phyloP scores from a whole-genome alignment of 805 yeast genomes.

The Candida gorgasii region DNA sequence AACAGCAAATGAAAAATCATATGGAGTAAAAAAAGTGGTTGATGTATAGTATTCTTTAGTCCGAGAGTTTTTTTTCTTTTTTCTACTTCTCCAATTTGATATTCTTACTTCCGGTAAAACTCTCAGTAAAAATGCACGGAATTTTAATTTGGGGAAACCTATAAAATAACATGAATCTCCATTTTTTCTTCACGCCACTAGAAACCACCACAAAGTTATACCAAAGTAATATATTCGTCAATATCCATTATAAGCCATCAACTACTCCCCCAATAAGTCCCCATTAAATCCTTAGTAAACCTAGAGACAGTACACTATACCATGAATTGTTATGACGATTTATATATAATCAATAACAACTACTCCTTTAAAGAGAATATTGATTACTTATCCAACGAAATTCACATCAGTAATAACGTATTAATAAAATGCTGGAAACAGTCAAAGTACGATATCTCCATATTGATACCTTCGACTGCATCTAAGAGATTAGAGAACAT shows the following conservation, averaged over 20 bases:
- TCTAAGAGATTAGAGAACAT: slow-evolving; percentile 32
- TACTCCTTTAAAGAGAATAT: slow-evolving; percentile 20
- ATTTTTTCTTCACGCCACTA: too few relatives aligned
- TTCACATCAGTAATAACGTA: slow-evolving; percentile 12
- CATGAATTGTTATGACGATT: slow-evolving; percentile 19
- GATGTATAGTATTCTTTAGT: slow-evolving; percentile 1
- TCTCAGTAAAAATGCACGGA: neutral
- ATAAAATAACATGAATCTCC: slow-evolving; percentile 7
- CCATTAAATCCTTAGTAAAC: neutral
- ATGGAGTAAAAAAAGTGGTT: neutral
- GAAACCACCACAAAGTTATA: too few relatives aligned
- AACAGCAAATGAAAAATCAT: neutral
- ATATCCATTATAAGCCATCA: too few relatives aligned
- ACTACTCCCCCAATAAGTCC: too few relatives aligned
- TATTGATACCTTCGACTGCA: slow-evolving; percentile 18
- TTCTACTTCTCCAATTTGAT: slow-evolving; percentile 5
- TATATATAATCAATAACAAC: slow-evolving; percentile 15
- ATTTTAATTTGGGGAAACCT: slow-evolving; percentile 1
- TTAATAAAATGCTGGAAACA: slow-evolving; percentile 19
- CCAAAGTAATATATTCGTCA: too few relatives aligned
- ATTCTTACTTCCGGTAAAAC: slow-evolving; percentile 3
- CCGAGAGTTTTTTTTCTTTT: slow-evolving; percentile 4
- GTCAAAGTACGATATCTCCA: slow-evolving; percentile 15
- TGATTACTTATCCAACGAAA: slow-evolving; percentile 19
- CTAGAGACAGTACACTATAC: neutral